Base-by-base conservation (phyloP, 2,329 filamentous ascomycete genomes). In the Ophiostoma pallidulum region DNA sequence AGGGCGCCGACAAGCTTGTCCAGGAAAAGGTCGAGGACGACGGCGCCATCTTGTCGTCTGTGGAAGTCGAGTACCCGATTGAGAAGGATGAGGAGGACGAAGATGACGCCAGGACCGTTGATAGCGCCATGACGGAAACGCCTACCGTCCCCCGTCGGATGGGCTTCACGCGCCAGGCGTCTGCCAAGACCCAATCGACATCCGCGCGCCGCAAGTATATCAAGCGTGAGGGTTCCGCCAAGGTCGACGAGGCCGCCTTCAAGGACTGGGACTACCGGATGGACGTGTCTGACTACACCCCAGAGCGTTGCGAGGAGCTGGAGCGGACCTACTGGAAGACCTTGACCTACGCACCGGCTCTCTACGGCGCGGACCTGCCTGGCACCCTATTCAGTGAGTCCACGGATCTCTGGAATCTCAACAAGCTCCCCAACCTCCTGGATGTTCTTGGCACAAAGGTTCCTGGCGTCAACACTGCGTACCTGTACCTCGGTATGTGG, bases 401-500 rank as follows among this genome's bases (percentile, higher is more conserved):
- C 2, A 89, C 84, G 3, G 83, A 86, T 7, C 74, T 72, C 28
- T 98, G 92, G 92, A 98, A 98, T 58, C 79, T 98, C 38, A 92
- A 94, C 58, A 94, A 94, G 61, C 74, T 98, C 26, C 87, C 88
- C 12, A 98, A 97, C 57, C 69, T 98, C 48, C 75, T 98, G 33
- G 92, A 98, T 64, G 87, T 96, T 4, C 73, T 98, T 2, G 92
- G 92, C 7, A 91, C 89, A 48, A 95, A 96, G 58, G 88, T 98
- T 8, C 94, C 92, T 3, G 92, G 92, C 56, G 94, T 98, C 60
- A 98, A 98, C 60, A 98, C 91, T 2, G 91, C 92, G 2, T 98
- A 98, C 61, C 77, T 98, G 2, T 98, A 98, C 61, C 74, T 98
- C 51, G 92, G 92, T 37, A 98, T 98, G 92, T 98, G 92, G 92